Base-by-base conservation (phyloP, 208 protist species). In the Polymyxa betae region DNA sequence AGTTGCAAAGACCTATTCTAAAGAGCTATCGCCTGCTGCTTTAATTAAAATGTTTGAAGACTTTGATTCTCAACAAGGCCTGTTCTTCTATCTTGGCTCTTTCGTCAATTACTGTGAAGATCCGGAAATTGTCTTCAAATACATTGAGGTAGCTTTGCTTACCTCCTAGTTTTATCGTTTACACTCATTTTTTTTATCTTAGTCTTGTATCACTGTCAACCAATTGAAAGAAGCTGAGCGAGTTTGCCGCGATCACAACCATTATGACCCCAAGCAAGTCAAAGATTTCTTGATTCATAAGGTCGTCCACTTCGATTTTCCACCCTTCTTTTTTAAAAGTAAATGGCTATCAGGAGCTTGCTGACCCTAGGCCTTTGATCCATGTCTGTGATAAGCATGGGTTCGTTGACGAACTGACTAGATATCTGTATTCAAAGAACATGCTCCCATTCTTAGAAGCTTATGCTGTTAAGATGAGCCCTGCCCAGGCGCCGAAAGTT, bases 311-410 rank as follows among this genome's bases (percentile, higher is more conserved):
- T 24, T 60, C 49, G 49, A 5, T 5, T 24, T 60, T 5, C 12
- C 24, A 24, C 24, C 5, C 24, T 60, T 5, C 49, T 60, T 60
- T 5, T 5, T 60, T 24, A 60, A 60, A 24, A 5, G 12, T 60
- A 24, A 29, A 29, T 60, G 5, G 5, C 49, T 98, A 98, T 93
- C 96, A 97, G 90, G 97, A 97, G 91, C 94, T 99, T 35, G 94
- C 95, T n/a, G 98, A 99, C 92, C 95, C 98, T 93, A 97, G 98
- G 92, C 98, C 99, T 43, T 96, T 99, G 88, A 99, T 99, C 93
- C 99, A 99, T 93, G 98, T 99, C 44, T 99, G 99, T 94, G 98
- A 99, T 94, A 95, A 97, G 91, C 98, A 98, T 94, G 96, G 97
- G 93, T 99, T 98, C 92, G 96, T 99, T 66, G 95, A 98, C 89